These are phyloP conservation scores for Brasilioporus rufonigricans DNA, from an alignment of 768 basidiomycete genomes.

Conservation along the genomic window DNA sequence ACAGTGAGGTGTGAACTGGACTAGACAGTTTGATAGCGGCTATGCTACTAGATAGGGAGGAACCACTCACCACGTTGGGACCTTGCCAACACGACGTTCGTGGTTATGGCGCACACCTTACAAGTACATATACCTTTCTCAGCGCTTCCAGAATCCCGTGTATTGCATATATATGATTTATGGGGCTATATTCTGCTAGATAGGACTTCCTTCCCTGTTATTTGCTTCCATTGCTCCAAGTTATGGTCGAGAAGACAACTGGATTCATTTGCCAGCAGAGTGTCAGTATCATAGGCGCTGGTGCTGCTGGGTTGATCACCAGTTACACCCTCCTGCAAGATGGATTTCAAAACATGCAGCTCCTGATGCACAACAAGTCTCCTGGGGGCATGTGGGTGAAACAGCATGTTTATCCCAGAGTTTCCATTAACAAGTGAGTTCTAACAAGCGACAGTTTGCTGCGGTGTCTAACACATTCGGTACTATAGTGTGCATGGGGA, in stretches of 20 bases:
- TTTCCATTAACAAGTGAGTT: slow-evolving; percentile 60
- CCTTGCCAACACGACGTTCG: no score
- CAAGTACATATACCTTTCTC: not conserved
- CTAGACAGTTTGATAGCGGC: no score
- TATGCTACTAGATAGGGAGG: no score
- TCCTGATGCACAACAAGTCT: slow-evolving; percentile 53
- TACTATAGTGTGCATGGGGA: slow-evolving; percentile 58
- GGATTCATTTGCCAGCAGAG: slow-evolving; percentile 14
- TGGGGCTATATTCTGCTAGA: no score
- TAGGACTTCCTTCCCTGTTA: no score
- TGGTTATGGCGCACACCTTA: no score
- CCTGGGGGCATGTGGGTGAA: slow-evolving; percentile 60
- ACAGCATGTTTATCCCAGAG: slow-evolving; percentile 54
- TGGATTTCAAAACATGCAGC: slow-evolving; percentile 52
- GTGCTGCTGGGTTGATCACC: slow-evolving; percentile 57
- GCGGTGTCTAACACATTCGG: not conserved
- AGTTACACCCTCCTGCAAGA: slow-evolving; percentile 55
- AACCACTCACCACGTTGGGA: no score
- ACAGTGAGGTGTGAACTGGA: no score
- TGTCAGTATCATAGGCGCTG: slow-evolving; percentile 56
- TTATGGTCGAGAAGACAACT: not conserved
- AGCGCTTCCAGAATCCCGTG: not conserved
- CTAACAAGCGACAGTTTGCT: not conserved
- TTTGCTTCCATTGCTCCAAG: not conserved
- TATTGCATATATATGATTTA: not conserved